Evolutionary conservation across 2,329 filamentous ascomycete genomes (phyloP), one percentile per base, ranked within the genome.

Genomic region (Hymenoscyphus fraxineus): DNA sequence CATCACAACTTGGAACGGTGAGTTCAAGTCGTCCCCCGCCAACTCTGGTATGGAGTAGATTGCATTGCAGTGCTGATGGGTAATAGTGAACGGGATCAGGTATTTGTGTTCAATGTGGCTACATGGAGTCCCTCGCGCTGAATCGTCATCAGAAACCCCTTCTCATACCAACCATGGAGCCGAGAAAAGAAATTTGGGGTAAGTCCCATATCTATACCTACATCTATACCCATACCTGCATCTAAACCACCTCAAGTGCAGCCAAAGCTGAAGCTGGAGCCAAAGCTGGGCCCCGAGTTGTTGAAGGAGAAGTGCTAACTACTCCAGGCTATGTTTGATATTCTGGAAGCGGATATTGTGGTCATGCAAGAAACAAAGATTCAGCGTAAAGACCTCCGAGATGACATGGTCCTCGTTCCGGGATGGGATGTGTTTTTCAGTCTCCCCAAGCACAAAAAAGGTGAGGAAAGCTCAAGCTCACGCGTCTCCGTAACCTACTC

Each of bases 371-470:
- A 98, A 78, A 88, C 92, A 55, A 99, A 98, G 78, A 97, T 98
- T 51, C 95, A 98, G 75, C 85, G 90, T 64, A 97, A 97, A 75
- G 93, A 97, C 71, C 81, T 99, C 1, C 84, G 83, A 51, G 95
- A 98, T 82, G 95, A 98, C 71, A 98, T 98, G 92, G 93, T 98
- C 10, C 81, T 98, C 40, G 87, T 98, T 0, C 88, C 91, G 0
- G 95, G 95, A 13, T 99, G 94, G 94, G 95, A 99, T 75, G 93
- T 93, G 69, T 97, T 89, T 78, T 97, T 97, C 78, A 97, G 93
- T 75, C 81, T 99, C 31, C 95, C 95, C 0, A 92, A 89, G 75
- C 84, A 96, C 74, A 98, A 98, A 77, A 98, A 97, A 81, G 94
- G 92, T 89, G 78, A 38, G 44, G 31, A 10, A 16, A 38, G 5